Evolutionary conservation across 176 grass and related monocot genomes (phyloP).

Genomic region (Cenchrus purpureus): DNA sequence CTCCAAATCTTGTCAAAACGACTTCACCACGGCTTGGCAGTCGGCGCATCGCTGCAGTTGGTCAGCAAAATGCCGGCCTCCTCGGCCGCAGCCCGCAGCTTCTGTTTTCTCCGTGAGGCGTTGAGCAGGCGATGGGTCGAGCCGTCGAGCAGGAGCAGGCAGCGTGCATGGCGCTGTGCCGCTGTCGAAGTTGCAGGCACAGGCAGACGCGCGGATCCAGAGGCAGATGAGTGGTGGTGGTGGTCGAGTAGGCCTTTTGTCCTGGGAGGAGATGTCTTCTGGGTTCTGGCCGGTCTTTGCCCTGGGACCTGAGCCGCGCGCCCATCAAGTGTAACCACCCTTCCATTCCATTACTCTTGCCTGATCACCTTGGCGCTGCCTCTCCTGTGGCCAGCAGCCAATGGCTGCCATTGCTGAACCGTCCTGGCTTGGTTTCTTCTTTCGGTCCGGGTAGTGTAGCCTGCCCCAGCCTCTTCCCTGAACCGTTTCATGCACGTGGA

Average conservation of each 20-base stretch:
- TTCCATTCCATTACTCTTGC: neutral
- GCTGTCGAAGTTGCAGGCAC: neutral
- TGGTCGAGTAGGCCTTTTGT: neutral
- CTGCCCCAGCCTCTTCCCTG: constrained; percentile 28
- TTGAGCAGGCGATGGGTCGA: neutral
- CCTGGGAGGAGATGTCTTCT: neutral
- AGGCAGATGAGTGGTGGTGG: neutral
- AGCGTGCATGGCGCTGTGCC: constrained; percentile 17
- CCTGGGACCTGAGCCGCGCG: constrained; percentile 26
- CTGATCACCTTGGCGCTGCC: neutral
- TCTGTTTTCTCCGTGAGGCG: constrained; percentile 31
- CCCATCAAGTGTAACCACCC: neutral
- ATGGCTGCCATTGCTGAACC: neutral
- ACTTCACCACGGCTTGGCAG: neutral
- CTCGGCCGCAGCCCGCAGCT: constrained; percentile 17
- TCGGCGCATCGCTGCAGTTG: neutral
- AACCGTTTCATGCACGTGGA: constrained; percentile 24
- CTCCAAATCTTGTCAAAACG: too few species aligned
- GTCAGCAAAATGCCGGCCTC: neutral
- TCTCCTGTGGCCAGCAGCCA: neutral
- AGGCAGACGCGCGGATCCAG: constrained; percentile 39
- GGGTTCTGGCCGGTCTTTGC: constrained; percentile 10
- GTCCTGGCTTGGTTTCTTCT: constrained; percentile 41
- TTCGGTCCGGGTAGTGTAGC: constrained; percentile 33
- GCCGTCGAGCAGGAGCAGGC: neutral